Evolutionary conservation across 2,329 filamentous ascomycete genomes (phyloP).

Genomic region (Talaromyces sp.): DNA sequence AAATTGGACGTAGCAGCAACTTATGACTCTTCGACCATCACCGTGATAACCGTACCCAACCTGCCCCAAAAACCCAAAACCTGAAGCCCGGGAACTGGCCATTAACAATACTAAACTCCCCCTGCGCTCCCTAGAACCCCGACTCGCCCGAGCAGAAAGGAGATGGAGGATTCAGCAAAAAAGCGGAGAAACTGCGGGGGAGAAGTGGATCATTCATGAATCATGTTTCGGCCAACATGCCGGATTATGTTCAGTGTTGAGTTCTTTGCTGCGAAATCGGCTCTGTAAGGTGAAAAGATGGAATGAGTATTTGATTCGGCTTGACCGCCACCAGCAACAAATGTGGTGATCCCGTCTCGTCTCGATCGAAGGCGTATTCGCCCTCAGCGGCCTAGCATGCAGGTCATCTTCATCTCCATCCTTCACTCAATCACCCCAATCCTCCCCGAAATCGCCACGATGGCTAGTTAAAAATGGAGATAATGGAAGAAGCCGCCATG

Average conservation of each 20-base stretch:
- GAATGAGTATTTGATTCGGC: not conserved
- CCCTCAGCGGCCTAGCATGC: conserved; percentile 27
- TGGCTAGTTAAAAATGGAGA: not conserved
- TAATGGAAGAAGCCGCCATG: conserved; percentile 15
- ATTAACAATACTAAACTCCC: no score
- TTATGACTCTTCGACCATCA: not conserved
- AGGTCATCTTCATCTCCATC: conserved; percentile 43
- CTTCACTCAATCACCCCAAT: conserved; percentile 35
- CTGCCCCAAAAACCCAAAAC: not conserved
- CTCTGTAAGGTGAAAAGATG: not conserved
- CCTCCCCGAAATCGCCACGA: conserved; percentile 7
- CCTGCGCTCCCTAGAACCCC: not conserved
- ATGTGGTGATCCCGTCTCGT: not conserved
- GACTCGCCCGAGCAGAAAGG: not conserved
- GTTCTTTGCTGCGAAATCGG: not conserved
- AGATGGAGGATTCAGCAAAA: not conserved
- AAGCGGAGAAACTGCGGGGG: not conserved
- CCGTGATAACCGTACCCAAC: not conserved
- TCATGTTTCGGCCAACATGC: not conserved
- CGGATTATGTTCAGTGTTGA: not conserved
- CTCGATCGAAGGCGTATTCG: not conserved
- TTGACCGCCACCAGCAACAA: no score
- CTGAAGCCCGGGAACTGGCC: not conserved
- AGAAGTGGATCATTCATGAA: not conserved
- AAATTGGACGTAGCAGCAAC: not conserved